These are phyloP conservation scores for Trichoderma atroviride DNA, from an alignment of 2,329 filamentous ascomycete species.

Conservation along the genomic window DNA sequence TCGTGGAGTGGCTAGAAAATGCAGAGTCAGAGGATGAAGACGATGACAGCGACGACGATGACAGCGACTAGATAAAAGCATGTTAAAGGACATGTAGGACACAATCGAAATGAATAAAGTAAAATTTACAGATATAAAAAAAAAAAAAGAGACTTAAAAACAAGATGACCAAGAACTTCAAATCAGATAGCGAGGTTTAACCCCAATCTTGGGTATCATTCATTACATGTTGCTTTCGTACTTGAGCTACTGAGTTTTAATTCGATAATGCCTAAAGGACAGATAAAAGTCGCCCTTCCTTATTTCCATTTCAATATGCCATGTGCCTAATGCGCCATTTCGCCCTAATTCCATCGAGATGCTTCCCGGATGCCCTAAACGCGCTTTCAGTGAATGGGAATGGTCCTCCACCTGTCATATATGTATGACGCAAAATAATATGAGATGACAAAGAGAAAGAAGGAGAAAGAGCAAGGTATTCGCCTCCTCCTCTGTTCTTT, in stretches of 20 bases:
- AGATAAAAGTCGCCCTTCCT: background rate
- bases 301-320: background rate
- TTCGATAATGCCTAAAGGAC: background rate
- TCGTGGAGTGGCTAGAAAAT: constrained; percentile 84
- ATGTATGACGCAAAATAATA: background rate
- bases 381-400: background rate
- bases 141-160: background rate
- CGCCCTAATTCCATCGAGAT: background rate
- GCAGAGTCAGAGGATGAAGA: constrained; percentile 72
- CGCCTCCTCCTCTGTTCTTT: background rate
- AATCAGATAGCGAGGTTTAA: background rate
- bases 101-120: background rate
- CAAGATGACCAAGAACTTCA: background rate
- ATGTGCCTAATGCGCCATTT: constrained; percentile 12
- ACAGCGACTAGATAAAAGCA: constrained; percentile 17
- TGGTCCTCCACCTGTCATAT: background rate
- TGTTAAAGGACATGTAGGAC: background rate
- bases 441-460: background rate
- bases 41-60: constrained; percentile 38
- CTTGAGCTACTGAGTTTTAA: background rate
- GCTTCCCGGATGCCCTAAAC: background rate
- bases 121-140: background rate
- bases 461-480: background rate
- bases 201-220: constrained; percentile 24
- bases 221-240: constrained; percentile 13